These are phyloP conservation scores for Gypsophila paniculata DNA, from an alignment of 179 eudicot genomes.

Conservation along the genomic window DNA sequence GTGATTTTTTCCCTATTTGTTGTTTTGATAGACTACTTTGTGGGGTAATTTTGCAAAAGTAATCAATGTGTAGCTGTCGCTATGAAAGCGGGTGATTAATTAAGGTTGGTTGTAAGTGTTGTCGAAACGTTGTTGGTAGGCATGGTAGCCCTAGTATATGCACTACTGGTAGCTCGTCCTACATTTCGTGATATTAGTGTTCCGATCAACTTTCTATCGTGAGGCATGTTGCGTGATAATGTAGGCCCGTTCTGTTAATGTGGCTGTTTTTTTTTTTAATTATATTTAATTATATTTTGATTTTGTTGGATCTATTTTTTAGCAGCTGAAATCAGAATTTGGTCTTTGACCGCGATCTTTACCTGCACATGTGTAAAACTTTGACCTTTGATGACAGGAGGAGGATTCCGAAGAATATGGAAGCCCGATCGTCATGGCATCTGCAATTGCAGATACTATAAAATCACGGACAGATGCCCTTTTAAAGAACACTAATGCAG, in stretches of 20 bases:
- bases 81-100: neutral
- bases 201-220: neutral
- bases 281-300: too few relatives aligned
- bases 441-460: conserved; percentile 80
- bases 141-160: too few relatives aligned
- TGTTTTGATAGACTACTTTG: too few relatives aligned
- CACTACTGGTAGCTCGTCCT: too few relatives aligned
- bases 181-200: neutral
- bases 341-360: neutral
- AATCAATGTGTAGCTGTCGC: neutral
- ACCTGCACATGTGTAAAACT: neutral
- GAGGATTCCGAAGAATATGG: conserved; percentile 97
- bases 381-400: conserved; percentile 41
- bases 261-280: too few relatives aligned
- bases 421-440: conserved; percentile 55
- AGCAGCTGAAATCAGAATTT: neutral
- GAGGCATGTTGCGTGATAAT: neutral
- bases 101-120: too few relatives aligned
- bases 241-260: too few relatives aligned
- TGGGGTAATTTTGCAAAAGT: neutral
- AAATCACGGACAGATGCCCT: conserved; percentile 82
- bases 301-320: neutral
- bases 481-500: conserved; percentile 56
- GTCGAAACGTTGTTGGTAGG: too few relatives aligned
- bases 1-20: too few relatives aligned